A percentile compares a stretch with the other conserved stretches of the same genome.
phyloP scores from a whole-genome alignment of 805 yeast species.

The Lachancea mirantina region DNA sequence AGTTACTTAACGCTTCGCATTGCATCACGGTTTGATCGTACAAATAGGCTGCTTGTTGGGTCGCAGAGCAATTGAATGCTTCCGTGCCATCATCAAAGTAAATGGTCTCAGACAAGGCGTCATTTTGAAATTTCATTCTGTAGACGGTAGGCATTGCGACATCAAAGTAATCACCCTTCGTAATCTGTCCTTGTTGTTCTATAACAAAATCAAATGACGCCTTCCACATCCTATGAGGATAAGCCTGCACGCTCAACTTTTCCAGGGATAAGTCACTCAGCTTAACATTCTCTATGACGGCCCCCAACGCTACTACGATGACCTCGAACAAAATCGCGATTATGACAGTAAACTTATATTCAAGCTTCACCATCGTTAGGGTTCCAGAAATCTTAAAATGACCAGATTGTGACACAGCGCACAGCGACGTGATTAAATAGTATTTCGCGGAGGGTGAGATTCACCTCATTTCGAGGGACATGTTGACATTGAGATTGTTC shows the following conservation, averaged over 20 bases:
- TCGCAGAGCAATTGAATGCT: conserved; percentile 28
- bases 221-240: conserved; percentile 32
- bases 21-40: conserved; percentile 24
- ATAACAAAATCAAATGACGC: conserved; percentile 27
- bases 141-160: conserved; percentile 29
- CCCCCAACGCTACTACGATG: not conserved
- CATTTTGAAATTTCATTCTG: conserved; percentile 29
- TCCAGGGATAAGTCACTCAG: conserved; percentile 4
- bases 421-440: no score
- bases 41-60: conserved; percentile 32
- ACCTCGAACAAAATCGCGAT: no score
- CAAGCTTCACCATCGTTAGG: no score
- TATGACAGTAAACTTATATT: no score
- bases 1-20: conserved; percentile 24
- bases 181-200: conserved; percentile 13
- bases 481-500: no score
- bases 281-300: not conserved
- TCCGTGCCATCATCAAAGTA: conserved; percentile 20
- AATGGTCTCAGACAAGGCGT: conserved; percentile 15
- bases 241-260: conserved; percentile 7
- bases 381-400: no score
- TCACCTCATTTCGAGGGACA: no score
- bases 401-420: no score
- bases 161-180: conserved; percentile 24
- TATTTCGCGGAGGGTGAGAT: no score